Evolutionary conservation across 352 stramenopile genomes (phyloP).

Genomic region (Phytopythium delawarense): DNA sequence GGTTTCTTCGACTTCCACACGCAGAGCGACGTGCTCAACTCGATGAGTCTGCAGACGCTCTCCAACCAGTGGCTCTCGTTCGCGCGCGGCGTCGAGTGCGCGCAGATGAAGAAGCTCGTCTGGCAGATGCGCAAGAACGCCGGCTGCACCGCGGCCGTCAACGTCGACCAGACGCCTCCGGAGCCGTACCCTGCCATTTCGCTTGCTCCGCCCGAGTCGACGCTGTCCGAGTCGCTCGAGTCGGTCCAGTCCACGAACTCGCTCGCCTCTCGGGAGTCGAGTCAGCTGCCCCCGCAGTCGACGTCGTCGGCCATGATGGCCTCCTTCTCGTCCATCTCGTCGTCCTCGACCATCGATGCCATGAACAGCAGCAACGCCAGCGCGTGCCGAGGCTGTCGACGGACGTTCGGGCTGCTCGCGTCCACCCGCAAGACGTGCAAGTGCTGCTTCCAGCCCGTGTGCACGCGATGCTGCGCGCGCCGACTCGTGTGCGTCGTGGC

Average conservation of each 20-base stretch:
- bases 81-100: constrained; percentile 25
- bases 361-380: background rate
- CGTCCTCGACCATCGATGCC: background rate
- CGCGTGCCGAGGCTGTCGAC: constrained; percentile 18
- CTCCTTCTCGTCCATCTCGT: constrained; percentile 4
- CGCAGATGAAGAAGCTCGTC: constrained; percentile 50
- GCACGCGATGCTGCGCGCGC: constrained; percentile 23
- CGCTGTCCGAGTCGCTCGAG: background rate
- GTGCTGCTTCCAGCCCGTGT: constrained; percentile 26
- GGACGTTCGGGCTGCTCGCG: constrained; percentile 28
- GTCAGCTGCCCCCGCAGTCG: background rate
- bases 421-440: constrained; percentile 32
- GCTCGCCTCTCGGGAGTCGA: background rate
- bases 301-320: background rate
- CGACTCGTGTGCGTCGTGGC: constrained; percentile 31
- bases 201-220: background rate
- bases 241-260: background rate
- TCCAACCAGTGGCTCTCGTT: constrained; percentile 30
- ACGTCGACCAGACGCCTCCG: constrained; percentile 1
- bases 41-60: constrained; percentile 30
- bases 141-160: constrained; percentile 4
- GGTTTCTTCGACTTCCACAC: constrained; percentile 49
- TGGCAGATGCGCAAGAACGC: constrained; percentile 33
- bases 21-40: constrained; percentile 35
- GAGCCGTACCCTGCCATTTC: background rate